Percentiles rank a stretch among this genome's conserved stretches.
phyloP scores from a whole-genome alignment of 2,329 filamentous ascomycete species.

The Alternaria arborescens region DNA sequence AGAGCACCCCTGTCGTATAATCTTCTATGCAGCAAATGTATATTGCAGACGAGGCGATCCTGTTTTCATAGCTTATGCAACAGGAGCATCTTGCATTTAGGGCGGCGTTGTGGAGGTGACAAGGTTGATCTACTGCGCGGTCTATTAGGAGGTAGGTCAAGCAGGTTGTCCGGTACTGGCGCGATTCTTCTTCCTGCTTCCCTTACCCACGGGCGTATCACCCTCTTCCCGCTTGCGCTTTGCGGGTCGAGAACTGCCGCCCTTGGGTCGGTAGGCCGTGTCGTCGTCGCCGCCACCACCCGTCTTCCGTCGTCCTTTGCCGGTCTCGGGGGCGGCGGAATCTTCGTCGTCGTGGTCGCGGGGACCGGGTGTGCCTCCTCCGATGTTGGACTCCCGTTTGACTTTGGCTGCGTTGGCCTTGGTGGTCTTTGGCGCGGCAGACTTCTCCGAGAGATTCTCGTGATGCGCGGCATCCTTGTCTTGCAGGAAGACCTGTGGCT shows the following conservation, averaged over 20 bases:
- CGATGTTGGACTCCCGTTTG: conserved; percentile 47
- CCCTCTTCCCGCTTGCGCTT: conserved; percentile 57
- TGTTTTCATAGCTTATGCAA: too few relatives aligned
- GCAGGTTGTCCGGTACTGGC: conserved; percentile 31
- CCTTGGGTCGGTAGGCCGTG: conserved; percentile 58
- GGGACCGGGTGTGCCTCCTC: conserved; percentile 42
- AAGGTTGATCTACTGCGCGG: neutral
- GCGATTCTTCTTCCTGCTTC: conserved; percentile 46
- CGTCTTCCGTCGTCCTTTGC: conserved; percentile 37
- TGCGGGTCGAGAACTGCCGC: conserved; percentile 53
- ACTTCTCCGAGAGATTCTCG: conserved; percentile 50
- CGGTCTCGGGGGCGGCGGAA: conserved; percentile 42
- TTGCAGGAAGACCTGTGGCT: conserved; percentile 84
- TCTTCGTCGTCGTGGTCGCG: conserved; percentile 56
- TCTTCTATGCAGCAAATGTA: too few relatives aligned
- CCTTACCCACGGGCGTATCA: conserved; percentile 36
- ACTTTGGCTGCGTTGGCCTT: conserved; percentile 38
- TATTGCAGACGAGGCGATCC: too few relatives aligned
- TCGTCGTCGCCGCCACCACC: conserved; percentile 52
- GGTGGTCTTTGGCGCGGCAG: conserved; percentile 34
- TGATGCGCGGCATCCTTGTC: conserved; percentile 63
- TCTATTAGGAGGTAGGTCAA: conserved; percentile 1
- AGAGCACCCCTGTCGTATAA: too few relatives aligned
- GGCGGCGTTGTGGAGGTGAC: neutral
- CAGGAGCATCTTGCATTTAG: neutral